These are phyloP conservation scores for Eucommia ulmoides DNA, from an alignment of 257 asterid genomes.

Conservation along the genomic window DNA sequence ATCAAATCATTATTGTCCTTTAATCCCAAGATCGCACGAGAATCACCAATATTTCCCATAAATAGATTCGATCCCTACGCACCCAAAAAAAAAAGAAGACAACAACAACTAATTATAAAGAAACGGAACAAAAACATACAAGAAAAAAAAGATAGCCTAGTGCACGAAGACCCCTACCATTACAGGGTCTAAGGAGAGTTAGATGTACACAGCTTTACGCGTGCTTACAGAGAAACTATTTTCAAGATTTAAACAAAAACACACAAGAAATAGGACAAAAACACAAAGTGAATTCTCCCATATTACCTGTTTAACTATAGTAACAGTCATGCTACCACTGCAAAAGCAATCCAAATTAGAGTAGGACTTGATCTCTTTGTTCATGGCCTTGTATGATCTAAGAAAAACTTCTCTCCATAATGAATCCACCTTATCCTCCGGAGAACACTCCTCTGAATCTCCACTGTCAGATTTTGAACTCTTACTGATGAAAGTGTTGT, in stretches of 20 bases:
- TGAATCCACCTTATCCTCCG: conserved; percentile 42
- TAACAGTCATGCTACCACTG: conserved; percentile 97
- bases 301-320: conserved; percentile 69
- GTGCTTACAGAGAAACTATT: no score
- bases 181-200: no score
- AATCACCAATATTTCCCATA: conserved; percentile 89
- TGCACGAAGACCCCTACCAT: no score
- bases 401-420: conserved; percentile 87
- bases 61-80: conserved; percentile 68
- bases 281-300: no score
- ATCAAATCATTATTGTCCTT: conserved; percentile 60
- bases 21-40: conserved; percentile 88
- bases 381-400: conserved; percentile 83
- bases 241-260: no score
- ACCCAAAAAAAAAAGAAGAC: conserved; percentile 5
- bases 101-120: no score
- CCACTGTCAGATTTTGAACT: conserved; percentile 49
- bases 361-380: conserved; percentile 79
- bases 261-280: no score
- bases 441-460: conserved; percentile 39
- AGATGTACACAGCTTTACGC: no score
- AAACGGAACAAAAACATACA: no score
- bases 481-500: conserved; percentile 61
- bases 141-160: no score
- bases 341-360: conserved; percentile 92